These are phyloP conservation scores for Citrus cavaleriei DNA, from an alignment of 345 rosid genomes.

Conservation along the genomic window DNA sequence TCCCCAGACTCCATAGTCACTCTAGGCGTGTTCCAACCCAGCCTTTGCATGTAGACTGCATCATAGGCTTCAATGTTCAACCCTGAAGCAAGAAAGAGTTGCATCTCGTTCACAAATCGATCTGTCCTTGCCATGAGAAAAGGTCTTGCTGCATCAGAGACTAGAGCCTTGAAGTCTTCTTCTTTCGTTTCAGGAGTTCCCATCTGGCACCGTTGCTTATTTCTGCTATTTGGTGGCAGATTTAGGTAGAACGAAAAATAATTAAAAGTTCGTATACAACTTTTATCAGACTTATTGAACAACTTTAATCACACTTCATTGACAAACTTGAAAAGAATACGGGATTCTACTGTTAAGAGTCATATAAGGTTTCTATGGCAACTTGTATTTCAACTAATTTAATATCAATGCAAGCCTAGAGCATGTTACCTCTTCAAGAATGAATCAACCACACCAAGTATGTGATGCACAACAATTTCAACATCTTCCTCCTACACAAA, in stretches of 20 bases:
- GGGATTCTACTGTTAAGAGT: neutral
- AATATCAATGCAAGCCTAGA: neutral
- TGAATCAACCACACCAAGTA: conserved; percentile 64
- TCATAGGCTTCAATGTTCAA: conserved; percentile 72
- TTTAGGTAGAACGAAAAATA: neutral
- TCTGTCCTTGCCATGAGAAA: conserved; percentile 57
- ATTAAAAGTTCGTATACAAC: neutral
- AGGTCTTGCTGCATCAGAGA: conserved; percentile 62
- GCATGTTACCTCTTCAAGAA: conserved; percentile 51
- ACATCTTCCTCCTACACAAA: conserved; percentile 71
- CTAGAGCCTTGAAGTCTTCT: conserved; percentile 44
- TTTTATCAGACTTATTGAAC: neutral
- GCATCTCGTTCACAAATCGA: conserved; percentile 59
- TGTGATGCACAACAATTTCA: conserved; percentile 60
- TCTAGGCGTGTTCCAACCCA: conserved; percentile 38
- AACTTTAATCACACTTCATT: neutral
- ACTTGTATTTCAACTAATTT: neutral
- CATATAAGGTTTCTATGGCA: neutral
- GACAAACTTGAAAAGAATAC: neutral
- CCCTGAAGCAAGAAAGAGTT: conserved; percentile 73
- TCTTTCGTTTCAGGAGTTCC: conserved; percentile 38
- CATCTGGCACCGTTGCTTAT: conserved; percentile 17
- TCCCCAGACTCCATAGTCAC: conserved; percentile 14
- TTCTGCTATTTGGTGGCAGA: conserved; percentile 25
- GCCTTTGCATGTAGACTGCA: conserved; percentile 43